Evolutionary conservation across 495 filamentous ascomycete genomes (phyloP).

Genomic region (Halenospora varia): DNA sequence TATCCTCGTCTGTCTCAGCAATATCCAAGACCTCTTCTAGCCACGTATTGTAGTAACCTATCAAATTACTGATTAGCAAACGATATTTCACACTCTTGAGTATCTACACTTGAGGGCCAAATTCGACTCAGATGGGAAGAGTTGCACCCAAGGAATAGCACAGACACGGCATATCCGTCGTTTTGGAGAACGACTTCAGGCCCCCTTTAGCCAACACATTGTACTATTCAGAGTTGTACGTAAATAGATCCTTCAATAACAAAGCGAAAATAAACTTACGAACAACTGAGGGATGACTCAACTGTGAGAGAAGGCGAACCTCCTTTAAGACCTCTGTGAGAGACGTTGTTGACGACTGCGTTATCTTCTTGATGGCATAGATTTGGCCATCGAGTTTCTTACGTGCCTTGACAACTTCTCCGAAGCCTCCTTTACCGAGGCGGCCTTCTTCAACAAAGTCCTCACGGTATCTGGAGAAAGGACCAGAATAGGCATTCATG

Average conservation of each 20-base stretch:
- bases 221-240: conserved; percentile 37
- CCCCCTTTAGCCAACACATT: conserved; percentile 87
- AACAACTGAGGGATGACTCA: conserved; percentile 95
- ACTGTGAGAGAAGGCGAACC: conserved; percentile 79
- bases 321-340: conserved; percentile 87
- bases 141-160: too few relatives aligned
- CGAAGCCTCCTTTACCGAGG: conserved; percentile 90
- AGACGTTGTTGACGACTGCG: conserved; percentile 70
- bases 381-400: conserved; percentile 90
- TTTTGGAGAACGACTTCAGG: too few relatives aligned
- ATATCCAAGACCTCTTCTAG: conserved; percentile 65
- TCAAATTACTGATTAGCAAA: background rate
- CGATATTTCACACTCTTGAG: too few relatives aligned
- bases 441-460: conserved; percentile 89
- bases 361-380: conserved; percentile 97
- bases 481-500: conserved; percentile 30
- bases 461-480: conserved; percentile 64
- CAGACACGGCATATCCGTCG: too few relatives aligned
- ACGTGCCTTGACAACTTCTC: conserved; percentile 93
- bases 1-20: conserved; percentile 52
- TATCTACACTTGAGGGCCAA: too few relatives aligned
- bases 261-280: conserved; percentile 35
- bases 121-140: too few relatives aligned
- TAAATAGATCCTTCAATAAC: background rate
- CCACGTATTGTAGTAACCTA: conserved; percentile 85